Conservation (phyloP, 2,329 filamentous ascomycete genomes). For the Penicillium sp. region DNA sequence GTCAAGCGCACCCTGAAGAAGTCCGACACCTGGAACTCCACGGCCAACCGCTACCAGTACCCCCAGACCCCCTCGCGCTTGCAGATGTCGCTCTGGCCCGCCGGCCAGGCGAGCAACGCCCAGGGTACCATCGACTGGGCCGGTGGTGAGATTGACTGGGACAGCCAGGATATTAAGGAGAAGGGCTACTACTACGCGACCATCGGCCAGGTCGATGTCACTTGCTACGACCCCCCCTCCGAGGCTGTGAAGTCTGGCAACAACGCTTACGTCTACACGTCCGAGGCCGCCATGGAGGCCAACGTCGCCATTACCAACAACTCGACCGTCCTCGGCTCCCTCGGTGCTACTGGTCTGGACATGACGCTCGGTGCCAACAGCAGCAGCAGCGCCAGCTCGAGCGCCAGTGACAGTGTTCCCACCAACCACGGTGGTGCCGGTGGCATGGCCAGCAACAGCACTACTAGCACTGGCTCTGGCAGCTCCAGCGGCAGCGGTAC, state of each 20-base stretch:
- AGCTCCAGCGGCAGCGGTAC: conserved; percentile 24
- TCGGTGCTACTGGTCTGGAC: conserved; percentile 79
- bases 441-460: conserved; percentile 28
- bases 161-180: conserved; percentile 74
- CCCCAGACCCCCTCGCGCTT: conserved; percentile 90
- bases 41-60: conserved; percentile 78
- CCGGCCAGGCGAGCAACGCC: conserved; percentile 76
- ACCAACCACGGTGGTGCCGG: conserved; percentile 31
- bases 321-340: conserved; percentile 73
- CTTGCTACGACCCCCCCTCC: conserved; percentile 84
- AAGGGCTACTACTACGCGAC: conserved; percentile 88
- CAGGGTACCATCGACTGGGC: conserved; percentile 89
- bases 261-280: conserved; percentile 75
- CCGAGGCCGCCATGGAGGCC: conserved; percentile 68
- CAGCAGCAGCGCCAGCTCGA: conserved; percentile 34
- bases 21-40: conserved; percentile 82
- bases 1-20: conserved; percentile 74
- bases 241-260: conserved; percentile 63
- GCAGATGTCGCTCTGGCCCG: conserved; percentile 95
- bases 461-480: conserved; percentile 23
- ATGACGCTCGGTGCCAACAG: conserved; percentile 51
- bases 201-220: conserved; percentile 74
- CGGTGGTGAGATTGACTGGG: conserved; percentile 87
- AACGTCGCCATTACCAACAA: conserved; percentile 77
- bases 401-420: conserved; percentile 36